A percentile compares a stretch with the other conserved stretches of the same genome.
Conservation (phyloP, 2,329 filamentous ascomycete genomes). For the Xylaria hypoxylon region DNA sequence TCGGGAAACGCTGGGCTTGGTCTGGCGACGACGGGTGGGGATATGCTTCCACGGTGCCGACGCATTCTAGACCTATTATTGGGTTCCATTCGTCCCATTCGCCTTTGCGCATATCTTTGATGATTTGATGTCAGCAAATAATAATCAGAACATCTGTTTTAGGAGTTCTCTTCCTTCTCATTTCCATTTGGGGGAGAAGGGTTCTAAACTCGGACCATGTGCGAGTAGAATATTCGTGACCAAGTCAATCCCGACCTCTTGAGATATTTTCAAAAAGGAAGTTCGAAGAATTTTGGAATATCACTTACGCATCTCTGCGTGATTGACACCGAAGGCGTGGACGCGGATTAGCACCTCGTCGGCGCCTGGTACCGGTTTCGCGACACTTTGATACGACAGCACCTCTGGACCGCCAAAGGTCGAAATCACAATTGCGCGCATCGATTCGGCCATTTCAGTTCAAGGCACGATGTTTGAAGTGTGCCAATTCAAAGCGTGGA, state of each 20-base stretch:
- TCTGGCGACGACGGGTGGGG: conserved; percentile 22
- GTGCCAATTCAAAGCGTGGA: background rate
- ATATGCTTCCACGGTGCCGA: conserved; percentile 52
- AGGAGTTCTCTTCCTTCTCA: background rate
- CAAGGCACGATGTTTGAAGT: background rate
- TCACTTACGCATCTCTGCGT: conserved; percentile 55
- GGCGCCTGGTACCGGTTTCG: conserved; percentile 45
- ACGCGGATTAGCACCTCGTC: conserved; percentile 53
- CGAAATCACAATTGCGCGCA: conserved; percentile 53
- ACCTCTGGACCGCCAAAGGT: conserved; percentile 50
- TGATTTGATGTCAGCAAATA: background rate
- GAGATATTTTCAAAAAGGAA: background rate
- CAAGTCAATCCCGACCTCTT: background rate
- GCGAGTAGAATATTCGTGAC: background rate
- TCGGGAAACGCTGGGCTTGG: conserved; percentile 51
- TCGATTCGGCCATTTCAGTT: conserved; percentile 39
- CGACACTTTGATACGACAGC: conserved; percentile 44
- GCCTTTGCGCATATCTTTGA: conserved; percentile 55
- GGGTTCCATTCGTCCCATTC: conserved; percentile 56
- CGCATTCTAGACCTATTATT: conserved; percentile 57
- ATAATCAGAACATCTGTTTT: background rate
- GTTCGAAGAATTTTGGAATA: no score
- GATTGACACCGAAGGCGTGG: conserved; percentile 58
- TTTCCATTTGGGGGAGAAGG: background rate
- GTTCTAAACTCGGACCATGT: background rate